Base-by-base conservation (phyloP, 176 grass and related monocot species). In the Ensete glaucum region DNA sequence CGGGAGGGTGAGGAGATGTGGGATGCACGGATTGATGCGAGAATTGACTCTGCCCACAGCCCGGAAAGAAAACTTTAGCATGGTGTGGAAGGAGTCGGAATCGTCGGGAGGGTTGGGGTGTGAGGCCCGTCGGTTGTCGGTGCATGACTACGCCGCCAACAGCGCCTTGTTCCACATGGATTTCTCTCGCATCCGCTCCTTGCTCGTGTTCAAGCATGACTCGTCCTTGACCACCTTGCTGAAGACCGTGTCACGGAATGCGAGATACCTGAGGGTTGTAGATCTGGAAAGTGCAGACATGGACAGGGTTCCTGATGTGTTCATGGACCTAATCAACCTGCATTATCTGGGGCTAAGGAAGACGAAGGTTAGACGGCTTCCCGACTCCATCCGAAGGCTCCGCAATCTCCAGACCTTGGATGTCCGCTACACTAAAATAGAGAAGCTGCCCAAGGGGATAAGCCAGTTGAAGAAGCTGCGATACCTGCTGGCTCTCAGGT, bases 11-110 rank as follows among this genome's bases (percentile, higher is more conserved):
- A 56, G 23, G 14, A 20, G 5, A 16, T 23, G 81, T 14, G 71
- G n/a, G 52, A 90, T 93, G 87, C 85, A 94, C 82, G 82, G 82
- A 53, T 54, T 73, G 10, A 22, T 94, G 0, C 80, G 85, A 0
- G 85, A 89, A 29, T 51, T 90, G 50, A 87, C 85, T 3, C 71
- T 87, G 57, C 71, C 9, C 14, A 73, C 83, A 50, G 60, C 62
- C 0, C 34, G 6, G 2, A 85, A 49, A 0, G 85, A 89, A 27
- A 80, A 48, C 7, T 90, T 90, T 1, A 9, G 72, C 50, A n/a
- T 7, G 3, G 50, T 13, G 22, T 59, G 62, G 64, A 51, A 86
- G 9, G 59, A 87, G 11, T 84, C 16, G 63, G 24, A 64, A 48
- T 52, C 1, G 4, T 1, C 65, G 34, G 34, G 34, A 9, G 62